Conservation (phyloP, 2,329 filamentous ascomycete genomes). For the Anisogramma anomala region DNA sequence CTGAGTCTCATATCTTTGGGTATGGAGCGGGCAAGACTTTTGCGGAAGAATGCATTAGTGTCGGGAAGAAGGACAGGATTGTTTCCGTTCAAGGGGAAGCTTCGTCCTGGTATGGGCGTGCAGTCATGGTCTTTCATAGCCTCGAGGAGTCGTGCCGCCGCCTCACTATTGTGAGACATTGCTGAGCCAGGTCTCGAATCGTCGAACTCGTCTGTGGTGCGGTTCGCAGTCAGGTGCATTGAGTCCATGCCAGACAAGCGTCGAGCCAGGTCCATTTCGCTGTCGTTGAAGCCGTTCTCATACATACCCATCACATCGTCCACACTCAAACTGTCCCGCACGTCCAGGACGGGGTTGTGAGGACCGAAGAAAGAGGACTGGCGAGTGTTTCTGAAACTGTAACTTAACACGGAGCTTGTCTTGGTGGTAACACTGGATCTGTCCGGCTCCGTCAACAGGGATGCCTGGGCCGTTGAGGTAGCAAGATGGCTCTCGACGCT, state of each 20-base stretch:
- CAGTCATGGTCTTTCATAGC: conserved; percentile 28
- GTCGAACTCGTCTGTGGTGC: conserved; percentile 9
- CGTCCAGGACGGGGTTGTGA: conserved; percentile 8
- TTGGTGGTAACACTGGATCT: conserved; percentile 74
- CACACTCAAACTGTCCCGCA: conserved; percentile 43
- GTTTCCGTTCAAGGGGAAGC: conserved; percentile 22
- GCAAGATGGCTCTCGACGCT: conserved; percentile 47
- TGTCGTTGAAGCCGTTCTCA: conserved; percentile 49
- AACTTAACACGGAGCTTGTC: conserved; percentile 54
- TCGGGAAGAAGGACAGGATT: conserved; percentile 24
- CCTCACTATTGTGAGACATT: conserved; percentile 27
- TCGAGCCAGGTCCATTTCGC: conserved; percentile 32
- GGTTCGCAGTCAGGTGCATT: conserved; percentile 6
- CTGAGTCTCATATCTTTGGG: conserved; percentile 26
- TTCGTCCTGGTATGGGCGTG: conserved; percentile 14
- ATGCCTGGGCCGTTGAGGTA: conserved; percentile 46
- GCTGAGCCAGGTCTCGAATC: conserved; percentile 27
- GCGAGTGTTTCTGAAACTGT: conserved; percentile 17
- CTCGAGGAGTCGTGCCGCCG: conserved; percentile 28
- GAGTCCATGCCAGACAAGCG: conserved; percentile 13
- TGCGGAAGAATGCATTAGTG: conserved; percentile 29
- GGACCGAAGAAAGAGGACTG: conserved; percentile 14
- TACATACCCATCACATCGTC: conserved; percentile 63
- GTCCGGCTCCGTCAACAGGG: conserved; percentile 45
- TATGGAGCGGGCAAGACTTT: conserved; percentile 23